Evolutionary conservation across 495 filamentous ascomycete genomes (phyloP).

Genomic region (Barbatosphaeria neglecta): DNA sequence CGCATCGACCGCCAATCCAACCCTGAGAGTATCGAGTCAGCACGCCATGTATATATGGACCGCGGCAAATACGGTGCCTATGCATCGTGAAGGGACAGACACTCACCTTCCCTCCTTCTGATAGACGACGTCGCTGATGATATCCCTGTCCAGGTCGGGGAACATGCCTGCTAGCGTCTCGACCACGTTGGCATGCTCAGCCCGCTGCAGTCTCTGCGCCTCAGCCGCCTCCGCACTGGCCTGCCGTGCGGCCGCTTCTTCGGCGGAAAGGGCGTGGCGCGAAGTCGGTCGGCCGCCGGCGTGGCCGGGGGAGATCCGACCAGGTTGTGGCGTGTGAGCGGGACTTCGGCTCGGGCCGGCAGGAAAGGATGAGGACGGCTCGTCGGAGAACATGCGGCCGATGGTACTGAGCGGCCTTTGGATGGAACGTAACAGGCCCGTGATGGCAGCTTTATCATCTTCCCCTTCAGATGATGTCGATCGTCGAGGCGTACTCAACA

Average conservation of each 20-base stretch:
- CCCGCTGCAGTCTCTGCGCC: slow-evolving; percentile 69
- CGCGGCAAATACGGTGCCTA: not conserved
- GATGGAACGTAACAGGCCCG: slow-evolving; percentile 79
- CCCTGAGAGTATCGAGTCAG: slow-evolving; percentile 37
- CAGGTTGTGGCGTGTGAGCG: slow-evolving; percentile 47
- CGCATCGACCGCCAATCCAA: slow-evolving; percentile 82
- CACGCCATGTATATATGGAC: slow-evolving; percentile 9
- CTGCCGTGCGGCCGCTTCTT: slow-evolving; percentile 88
- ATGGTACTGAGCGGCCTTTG: slow-evolving; percentile 87
- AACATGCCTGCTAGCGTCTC: slow-evolving; percentile 92
- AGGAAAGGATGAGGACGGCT: slow-evolving; percentile 30
- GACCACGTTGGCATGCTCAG: slow-evolving; percentile 82
- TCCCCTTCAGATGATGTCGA: slow-evolving; percentile 37
- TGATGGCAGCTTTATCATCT: slow-evolving; percentile 69
- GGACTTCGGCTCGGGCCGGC: slow-evolving; percentile 33
- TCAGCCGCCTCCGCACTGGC: slow-evolving; percentile 88
- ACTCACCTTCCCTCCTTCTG: slow-evolving; percentile 83
- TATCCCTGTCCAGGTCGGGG: slow-evolving; percentile 75
- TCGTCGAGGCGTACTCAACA: slow-evolving; percentile 22
- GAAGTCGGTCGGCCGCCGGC: slow-evolving; percentile 21
- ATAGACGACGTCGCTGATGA: slow-evolving; percentile 89
- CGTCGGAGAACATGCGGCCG: slow-evolving; percentile 94
- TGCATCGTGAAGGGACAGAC: not conserved
- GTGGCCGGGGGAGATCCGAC: slow-evolving; percentile 22
- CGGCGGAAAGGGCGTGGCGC: slow-evolving; percentile 46